Percentiles rank a stretch among this genome's conserved stretches.
Conservation (phyloP, 225 moss, liverwort and hornwort genomes). For the Bryoerythrophyllum caledonicum region DNA sequence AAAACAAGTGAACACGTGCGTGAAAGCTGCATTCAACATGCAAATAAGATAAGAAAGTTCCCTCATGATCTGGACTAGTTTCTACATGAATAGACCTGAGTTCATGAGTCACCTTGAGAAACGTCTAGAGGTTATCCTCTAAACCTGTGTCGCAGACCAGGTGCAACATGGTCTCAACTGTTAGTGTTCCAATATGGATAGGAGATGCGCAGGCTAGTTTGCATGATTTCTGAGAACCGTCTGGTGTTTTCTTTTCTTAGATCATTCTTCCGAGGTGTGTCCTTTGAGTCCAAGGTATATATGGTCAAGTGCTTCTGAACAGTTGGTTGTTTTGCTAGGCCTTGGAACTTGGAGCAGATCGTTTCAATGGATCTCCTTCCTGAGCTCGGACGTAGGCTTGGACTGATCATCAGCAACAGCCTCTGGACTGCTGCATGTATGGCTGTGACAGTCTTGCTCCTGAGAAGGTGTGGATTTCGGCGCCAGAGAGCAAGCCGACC, state of each 20-base stretch:
- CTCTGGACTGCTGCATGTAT: constrained; percentile 15
- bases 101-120: background rate
- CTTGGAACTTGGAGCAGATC: background rate
- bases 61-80: background rate
- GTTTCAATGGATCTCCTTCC: constrained; percentile 1
- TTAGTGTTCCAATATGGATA: background rate
- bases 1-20: background rate
- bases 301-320: background rate
- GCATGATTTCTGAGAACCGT: background rate
- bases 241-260: background rate
- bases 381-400: constrained; percentile 6
- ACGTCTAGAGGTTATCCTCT: background rate
- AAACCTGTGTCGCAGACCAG: background rate
- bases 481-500: too few species aligned
- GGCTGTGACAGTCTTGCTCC: background rate
- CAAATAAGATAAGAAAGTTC: background rate
- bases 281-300: background rate
- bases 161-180: background rate
- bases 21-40: background rate
- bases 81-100: background rate
- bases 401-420: background rate
- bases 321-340: too few species aligned
- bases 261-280: background rate
- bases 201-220: background rate
- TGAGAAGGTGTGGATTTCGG: background rate